Conservation (phyloP, 1,284 basidiomycete genomes). For the Stereum hirsutum region DNA sequence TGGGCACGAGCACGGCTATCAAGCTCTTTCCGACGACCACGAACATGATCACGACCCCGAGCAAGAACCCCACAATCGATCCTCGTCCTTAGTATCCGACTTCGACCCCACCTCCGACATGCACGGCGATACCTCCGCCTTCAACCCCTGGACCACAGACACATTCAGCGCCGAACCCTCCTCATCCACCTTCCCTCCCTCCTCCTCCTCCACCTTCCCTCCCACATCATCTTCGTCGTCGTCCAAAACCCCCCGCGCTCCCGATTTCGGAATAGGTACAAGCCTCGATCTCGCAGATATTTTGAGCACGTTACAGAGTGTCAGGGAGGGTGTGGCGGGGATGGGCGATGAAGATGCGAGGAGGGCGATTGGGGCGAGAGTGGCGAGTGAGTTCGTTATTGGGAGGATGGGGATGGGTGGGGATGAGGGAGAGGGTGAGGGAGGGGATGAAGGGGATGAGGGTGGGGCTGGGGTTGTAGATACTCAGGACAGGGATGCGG, state of each 20-base stretch:
- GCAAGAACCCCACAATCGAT: too few relatives aligned
- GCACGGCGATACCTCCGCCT: too few relatives aligned
- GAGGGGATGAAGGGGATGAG: neutral
- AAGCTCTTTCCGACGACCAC: too few relatives aligned
- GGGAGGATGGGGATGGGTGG: conserved; percentile 36
- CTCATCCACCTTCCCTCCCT: neutral
- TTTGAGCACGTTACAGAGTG: conserved; percentile 50
- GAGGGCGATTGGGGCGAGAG: conserved; percentile 57
- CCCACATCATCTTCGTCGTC: neutral
- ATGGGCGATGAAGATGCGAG: conserved; percentile 57
- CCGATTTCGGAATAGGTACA: neutral
- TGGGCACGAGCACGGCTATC: too few relatives aligned
- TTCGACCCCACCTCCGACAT: too few relatives aligned
- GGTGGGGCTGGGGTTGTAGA: neutral
- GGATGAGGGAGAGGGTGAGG: neutral
- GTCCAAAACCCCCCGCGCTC: neutral
- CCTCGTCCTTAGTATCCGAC: too few relatives aligned
- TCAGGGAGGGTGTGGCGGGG: conserved; percentile 65
- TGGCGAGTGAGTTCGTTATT: conserved; percentile 66
- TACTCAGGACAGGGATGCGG: too few relatives aligned
- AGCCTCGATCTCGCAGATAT: conserved; percentile 56
- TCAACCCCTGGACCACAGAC: too few relatives aligned
- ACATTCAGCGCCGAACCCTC: too few relatives aligned
- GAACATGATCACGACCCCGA: too few relatives aligned
- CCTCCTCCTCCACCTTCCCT: neutral